Percentiles rank a stretch among this genome's conserved stretches.
Evolutionary conservation across 192 early-diverging fungal genomes (phyloP).

Genomic region (Backusella australiensis): DNA sequence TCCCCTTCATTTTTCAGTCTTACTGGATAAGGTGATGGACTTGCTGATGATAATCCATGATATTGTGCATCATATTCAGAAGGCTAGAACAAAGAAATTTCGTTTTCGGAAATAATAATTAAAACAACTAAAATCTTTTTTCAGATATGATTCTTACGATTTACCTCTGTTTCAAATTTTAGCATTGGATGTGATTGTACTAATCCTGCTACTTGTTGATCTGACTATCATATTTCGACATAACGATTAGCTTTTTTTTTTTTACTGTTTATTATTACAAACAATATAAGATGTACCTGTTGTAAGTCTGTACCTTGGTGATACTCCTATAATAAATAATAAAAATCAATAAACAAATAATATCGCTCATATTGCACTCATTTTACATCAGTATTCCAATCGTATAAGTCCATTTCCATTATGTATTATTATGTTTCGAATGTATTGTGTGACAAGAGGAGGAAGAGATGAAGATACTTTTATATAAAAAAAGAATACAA

Average conservation of each 20-base stretch:
- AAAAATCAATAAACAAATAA: constrained; percentile 5
- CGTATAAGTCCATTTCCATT: not conserved
- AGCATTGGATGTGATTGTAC: not conserved
- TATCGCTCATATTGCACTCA: not conserved
- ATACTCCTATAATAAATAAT: not conserved
- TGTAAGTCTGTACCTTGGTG: not conserved
- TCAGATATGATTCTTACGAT: not conserved
- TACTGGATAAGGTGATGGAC: constrained; percentile 10
- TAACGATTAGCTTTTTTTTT: too few species aligned
- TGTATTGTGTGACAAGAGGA: not conserved
- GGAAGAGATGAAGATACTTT: not conserved
- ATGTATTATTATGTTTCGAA: not conserved
- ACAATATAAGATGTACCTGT: constrained; percentile 5
- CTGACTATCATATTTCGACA: not conserved
- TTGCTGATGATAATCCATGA: not conserved
- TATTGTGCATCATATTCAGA: not conserved
- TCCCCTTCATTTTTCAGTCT: not conserved
- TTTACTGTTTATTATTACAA: not conserved
- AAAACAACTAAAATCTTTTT: not conserved
- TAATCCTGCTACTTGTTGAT: constrained; percentile 7
- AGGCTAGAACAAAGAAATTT: not conserved
- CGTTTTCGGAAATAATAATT: not conserved
- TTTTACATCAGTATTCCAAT: constrained; percentile 1
- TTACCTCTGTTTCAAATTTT: not conserved
- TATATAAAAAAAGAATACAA: not conserved